Evolutionary conservation across 2,329 filamentous ascomycete species (phyloP), one percentile per base, ranked within the genome.

Genomic region (Cercospora sesami): DNA sequence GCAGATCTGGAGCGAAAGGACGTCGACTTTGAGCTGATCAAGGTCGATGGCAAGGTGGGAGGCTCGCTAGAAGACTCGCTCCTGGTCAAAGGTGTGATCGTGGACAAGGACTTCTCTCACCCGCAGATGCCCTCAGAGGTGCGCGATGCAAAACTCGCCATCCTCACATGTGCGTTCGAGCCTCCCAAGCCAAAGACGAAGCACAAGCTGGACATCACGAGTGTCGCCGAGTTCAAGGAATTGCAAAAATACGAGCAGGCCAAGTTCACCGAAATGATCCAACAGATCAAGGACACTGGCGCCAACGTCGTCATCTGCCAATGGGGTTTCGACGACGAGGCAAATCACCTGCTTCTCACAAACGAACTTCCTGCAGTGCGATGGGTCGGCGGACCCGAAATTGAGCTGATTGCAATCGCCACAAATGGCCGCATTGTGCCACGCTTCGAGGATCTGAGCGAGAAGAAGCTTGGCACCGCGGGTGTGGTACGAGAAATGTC

Each of bases 71-170:
- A 98, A 81, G 95, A 99, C 81, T 92, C 94, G 5, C 83, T 98
- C 31, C 89, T 99, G 53, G 94, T 99, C 75, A 96, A 98, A 84
- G 95, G 95, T 80, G 95, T 99, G 73, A 96, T 99, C 80, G 88
- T 99, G 80, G 95, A 99, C 87, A 99, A 99, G 85, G 96, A 99
- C 83, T 99, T 99, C 81, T 98, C 95, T 39, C 95, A 99, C 81
- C 95, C 95, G 12, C 95, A 99, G 83, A 99, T 99, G 95, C 95
- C 95, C 10, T 92, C 91, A 61, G 93, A 97, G 82, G 94, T 99
- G 72, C 87, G 86, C 75, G 93, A 99, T 81, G 96, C 95, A 78
- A 98, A 97, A 85, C 89, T 99, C 78, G 95, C 95, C 74, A 99
- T 99, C 77, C 84, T 99, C 68, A 99, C 95, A 62, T 99, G 95